Evolutionary conservation across 441 rosid species (phyloP).

Genomic region (Brassica hybrid): DNA sequence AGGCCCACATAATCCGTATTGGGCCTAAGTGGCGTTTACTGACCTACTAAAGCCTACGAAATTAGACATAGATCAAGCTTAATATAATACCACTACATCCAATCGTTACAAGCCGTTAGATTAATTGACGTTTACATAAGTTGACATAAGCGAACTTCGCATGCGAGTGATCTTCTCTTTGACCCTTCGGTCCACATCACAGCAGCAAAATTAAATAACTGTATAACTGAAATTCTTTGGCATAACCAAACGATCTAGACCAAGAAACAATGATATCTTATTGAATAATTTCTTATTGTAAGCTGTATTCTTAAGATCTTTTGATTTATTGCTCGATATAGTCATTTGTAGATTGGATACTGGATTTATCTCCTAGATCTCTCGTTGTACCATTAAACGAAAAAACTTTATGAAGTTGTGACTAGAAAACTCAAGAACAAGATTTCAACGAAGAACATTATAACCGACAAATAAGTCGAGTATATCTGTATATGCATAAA

Average conservation of each 20-base stretch:
- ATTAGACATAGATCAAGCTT: no score
- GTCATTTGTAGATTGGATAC: background rate
- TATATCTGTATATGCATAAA: background rate
- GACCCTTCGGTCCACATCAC: constrained; percentile 37
- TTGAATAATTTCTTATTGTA: background rate
- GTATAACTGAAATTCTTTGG: constrained; percentile 16
- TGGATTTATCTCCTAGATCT: constrained; percentile 13
- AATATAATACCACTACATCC: background rate
- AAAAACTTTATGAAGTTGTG: constrained; percentile 13
- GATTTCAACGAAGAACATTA: constrained; percentile 1
- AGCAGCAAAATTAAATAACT: constrained; percentile 20
- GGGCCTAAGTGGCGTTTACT: background rate
- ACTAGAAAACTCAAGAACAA: background rate
- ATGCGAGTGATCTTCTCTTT: constrained; percentile 32
- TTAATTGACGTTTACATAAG: background rate
- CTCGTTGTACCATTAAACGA: background rate
- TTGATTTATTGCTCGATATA: background rate
- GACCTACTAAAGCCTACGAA: background rate
- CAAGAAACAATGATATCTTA: background rate
- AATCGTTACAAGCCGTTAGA: constrained; percentile 8
- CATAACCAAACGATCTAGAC: background rate
- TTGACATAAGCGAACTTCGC: constrained; percentile 4
- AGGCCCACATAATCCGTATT: background rate
- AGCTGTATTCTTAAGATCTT: background rate
- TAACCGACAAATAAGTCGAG: background rate